Evolutionary conservation across 2,329 filamentous ascomycete species (phyloP).

Genomic region (Cyclaneusma minus): DNA sequence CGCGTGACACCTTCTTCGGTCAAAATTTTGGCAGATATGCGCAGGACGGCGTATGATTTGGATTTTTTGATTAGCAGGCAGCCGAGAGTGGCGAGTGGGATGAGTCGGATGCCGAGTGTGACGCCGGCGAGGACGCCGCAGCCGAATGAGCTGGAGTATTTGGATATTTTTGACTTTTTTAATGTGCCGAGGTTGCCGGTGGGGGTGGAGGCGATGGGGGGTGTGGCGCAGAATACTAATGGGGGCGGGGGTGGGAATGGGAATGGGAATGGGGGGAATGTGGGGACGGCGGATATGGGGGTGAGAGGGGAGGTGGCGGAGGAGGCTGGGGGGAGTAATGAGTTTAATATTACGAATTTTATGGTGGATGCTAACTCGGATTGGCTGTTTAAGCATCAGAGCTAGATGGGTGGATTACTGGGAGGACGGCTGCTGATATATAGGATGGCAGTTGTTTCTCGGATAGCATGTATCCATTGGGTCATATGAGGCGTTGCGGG

Average conservation of each 20-base stretch:
- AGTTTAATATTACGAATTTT: constrained; percentile 67
- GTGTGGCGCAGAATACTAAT: constrained; percentile 8
- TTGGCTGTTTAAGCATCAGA: constrained; percentile 49
- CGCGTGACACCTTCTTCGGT: constrained; percentile 69
- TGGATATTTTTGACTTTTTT: constrained; percentile 92
- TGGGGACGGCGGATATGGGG: constrained; percentile 5
- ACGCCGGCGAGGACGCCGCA: constrained; percentile 55
- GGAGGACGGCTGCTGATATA: too few relatives aligned
- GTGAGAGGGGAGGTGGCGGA: constrained; percentile 17
- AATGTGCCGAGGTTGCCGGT: constrained; percentile 62
- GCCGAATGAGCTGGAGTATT: constrained; percentile 72
- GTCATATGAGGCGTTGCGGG: too few relatives aligned
- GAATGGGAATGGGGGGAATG: constrained; percentile 4
- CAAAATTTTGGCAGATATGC: constrained; percentile 81
- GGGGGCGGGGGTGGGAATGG: constrained; percentile 7
- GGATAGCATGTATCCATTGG: too few relatives aligned
- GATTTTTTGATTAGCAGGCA: constrained; percentile 81
- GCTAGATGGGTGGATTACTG: too few relatives aligned
- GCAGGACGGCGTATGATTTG: constrained; percentile 75
- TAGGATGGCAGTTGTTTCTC: too few relatives aligned
- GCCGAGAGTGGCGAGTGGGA: constrained; percentile 15
- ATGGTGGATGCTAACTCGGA: constrained; percentile 61
- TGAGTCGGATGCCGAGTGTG: constrained; percentile 31
- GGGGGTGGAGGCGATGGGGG: constrained; percentile 14
- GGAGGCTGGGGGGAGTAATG: constrained; percentile 24